Evolutionary conservation across 495 filamentous ascomycete species (phyloP).

Genomic region (Choiromyces venosus): DNA sequence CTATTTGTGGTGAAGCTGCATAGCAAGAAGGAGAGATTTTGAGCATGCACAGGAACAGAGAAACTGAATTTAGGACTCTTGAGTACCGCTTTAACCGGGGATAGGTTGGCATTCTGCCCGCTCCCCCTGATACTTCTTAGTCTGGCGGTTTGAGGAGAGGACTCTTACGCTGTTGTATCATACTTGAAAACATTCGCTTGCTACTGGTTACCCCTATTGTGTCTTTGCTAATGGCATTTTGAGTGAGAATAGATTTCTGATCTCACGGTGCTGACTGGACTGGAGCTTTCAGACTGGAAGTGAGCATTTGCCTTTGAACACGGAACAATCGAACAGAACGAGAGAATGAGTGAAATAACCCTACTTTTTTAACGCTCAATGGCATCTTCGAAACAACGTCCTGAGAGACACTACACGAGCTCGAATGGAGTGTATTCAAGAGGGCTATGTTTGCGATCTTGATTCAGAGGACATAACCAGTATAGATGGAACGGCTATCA

Average conservation of each 20-base stretch:
- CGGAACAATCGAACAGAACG: not conserved
- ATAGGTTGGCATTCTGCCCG: not conserved
- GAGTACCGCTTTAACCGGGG: not conserved
- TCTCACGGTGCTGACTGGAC: no score
- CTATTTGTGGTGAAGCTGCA: not conserved
- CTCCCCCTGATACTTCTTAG: not conserved
- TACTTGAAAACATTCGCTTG: not conserved
- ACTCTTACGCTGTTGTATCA: not conserved
- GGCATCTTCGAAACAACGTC: not conserved
- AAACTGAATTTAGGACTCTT: not conserved
- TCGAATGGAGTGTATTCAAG: not conserved
- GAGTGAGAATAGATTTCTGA: not conserved
- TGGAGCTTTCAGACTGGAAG: not conserved
- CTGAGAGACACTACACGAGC: not conserved
- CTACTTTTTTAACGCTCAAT: not conserved
- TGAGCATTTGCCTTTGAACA: not conserved
- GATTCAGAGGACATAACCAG: not conserved
- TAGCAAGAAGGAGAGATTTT: not conserved
- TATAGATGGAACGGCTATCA: not conserved
- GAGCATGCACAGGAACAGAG: not conserved
- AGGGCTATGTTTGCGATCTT: not conserved
- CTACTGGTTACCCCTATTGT: not conserved
- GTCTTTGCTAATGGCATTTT: not conserved
- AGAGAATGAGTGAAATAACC: not conserved
- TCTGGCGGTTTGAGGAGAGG: not conserved